Evolutionary conservation across 179 eudicot species (phyloP).

Genomic region (Heliamphora pulchella): DNA sequence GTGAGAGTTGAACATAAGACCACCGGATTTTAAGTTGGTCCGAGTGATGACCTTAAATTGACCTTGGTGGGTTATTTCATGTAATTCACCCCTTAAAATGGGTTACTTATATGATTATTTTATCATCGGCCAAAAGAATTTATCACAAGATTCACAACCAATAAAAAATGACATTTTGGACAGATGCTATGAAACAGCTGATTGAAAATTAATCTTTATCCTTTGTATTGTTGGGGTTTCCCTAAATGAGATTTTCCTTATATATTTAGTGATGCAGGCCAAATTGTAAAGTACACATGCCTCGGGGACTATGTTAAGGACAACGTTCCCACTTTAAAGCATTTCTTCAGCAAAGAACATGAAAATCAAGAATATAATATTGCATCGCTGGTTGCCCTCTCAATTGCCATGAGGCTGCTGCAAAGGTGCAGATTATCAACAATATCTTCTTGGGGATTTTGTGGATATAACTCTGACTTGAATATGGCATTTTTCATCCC

Average conservation of each 20-base stretch:
- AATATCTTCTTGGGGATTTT: background rate
- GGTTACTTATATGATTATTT: background rate
- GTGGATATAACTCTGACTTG: background rate
- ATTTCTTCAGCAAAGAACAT: constrained; percentile 36
- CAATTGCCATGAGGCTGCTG: constrained; percentile 55
- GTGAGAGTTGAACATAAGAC: no score
- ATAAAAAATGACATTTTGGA: background rate
- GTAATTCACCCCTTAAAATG: background rate
- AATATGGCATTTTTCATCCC: background rate
- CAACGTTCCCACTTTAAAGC: constrained; percentile 58
- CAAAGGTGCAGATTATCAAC: constrained; percentile 46
- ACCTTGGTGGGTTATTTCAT: background rate
- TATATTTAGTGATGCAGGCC: constrained; percentile 28
- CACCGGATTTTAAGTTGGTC: no score
- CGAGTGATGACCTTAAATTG: no score
- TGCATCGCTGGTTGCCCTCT: constrained; percentile 63
- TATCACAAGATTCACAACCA: background rate
- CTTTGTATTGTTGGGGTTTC: background rate
- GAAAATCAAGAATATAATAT: constrained; percentile 38
- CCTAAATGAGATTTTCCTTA: background rate
- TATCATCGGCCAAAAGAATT: background rate
- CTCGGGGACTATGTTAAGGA: constrained; percentile 64
- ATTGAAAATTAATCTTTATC: background rate
- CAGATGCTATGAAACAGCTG: background rate
- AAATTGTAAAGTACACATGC: constrained; percentile 29